These are phyloP conservation scores for Paramecium bursaria DNA, from an alignment of 73 alveolate genomes.

Conservation along the genomic window DNA sequence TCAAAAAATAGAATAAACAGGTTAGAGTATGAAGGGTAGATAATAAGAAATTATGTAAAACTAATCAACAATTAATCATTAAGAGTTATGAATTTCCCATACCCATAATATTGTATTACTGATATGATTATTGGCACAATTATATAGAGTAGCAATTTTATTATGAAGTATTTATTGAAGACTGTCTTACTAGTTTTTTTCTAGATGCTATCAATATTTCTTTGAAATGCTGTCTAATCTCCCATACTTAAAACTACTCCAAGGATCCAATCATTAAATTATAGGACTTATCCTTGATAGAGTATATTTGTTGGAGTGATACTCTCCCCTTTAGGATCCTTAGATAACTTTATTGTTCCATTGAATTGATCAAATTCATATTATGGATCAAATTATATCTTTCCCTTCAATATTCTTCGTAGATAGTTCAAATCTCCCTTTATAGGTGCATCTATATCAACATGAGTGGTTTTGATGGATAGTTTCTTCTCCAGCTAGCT, in stretches of 20 bases:
- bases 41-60: not conserved
- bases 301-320: slow-evolving; percentile 6
- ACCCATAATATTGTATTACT: slow-evolving; percentile 36
- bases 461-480: slow-evolving; percentile 37
- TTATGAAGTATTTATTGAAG: not conserved
- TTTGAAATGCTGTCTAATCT: slow-evolving; percentile 7
- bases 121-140: slow-evolving; percentile 29
- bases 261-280: slow-evolving; percentile 42
- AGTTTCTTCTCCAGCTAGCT: not conserved
- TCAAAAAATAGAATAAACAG: not conserved
- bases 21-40: slow-evolving; percentile 15
- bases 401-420: slow-evolving; percentile 27
- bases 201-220: not conserved
- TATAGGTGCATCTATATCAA: slow-evolving; percentile 41
- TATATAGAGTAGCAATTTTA: slow-evolving; percentile 23
- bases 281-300: slow-evolving; percentile 21
- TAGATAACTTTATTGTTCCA: slow-evolving; percentile 40
- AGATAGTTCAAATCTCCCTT: slow-evolving; percentile 50
- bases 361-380: slow-evolving; percentile 20
- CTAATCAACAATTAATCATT: not conserved
- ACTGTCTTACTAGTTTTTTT: not conserved
- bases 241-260: slow-evolving; percentile 34
- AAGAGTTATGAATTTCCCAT: not conserved
- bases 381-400: slow-evolving; percentile 1
- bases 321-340: slow-evolving; percentile 56